A percentile compares a stretch with the other conserved stretches of the same genome.
Evolutionary conservation across 352 stramenopile species (phyloP).

Genomic region (Phytophthora chlamydospora): DNA sequence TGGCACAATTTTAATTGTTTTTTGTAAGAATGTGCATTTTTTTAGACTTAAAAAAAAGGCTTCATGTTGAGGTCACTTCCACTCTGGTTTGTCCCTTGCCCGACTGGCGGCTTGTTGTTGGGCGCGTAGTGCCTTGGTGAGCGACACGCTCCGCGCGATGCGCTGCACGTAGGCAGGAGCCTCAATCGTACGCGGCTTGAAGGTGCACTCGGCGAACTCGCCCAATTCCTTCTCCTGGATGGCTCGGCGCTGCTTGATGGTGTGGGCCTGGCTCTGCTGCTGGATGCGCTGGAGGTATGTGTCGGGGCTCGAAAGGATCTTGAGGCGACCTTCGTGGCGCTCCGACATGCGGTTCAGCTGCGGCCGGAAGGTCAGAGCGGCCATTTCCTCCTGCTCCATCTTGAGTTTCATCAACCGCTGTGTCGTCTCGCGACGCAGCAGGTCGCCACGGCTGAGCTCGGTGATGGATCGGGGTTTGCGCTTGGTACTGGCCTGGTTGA

Average conservation of each 20-base stretch:
- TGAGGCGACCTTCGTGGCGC: slow-evolving; percentile 72
- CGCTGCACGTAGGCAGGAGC: slow-evolving; percentile 83
- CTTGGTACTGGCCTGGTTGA: slow-evolving; percentile 73
- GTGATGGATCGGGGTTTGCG: slow-evolving; percentile 74
- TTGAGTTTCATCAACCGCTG: slow-evolving; percentile 87
- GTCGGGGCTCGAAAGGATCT: slow-evolving; percentile 79
- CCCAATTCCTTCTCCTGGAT: slow-evolving; percentile 83
- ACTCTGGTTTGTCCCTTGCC: slow-evolving; percentile 63
- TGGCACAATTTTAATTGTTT: neutral
- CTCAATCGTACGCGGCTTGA: slow-evolving; percentile 85
- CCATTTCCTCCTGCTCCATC: slow-evolving; percentile 90
- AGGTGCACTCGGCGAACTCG: slow-evolving; percentile 87
- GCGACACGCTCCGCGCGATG: slow-evolving; percentile 77
- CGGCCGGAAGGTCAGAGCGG: slow-evolving; percentile 77
- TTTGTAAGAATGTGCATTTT: too few relatives aligned
- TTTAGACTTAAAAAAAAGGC: too few relatives aligned
- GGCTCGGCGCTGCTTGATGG: slow-evolving; percentile 73
- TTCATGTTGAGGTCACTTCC: too few relatives aligned
- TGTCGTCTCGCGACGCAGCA: slow-evolving; percentile 76
- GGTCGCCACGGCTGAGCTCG: slow-evolving; percentile 78
- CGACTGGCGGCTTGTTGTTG: slow-evolving; percentile 53
- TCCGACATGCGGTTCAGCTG: slow-evolving; percentile 75
- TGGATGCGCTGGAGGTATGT: slow-evolving; percentile 86
- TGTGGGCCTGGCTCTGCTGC: slow-evolving; percentile 76
- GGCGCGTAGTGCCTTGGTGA: slow-evolving; percentile 71